These are phyloP conservation scores for Akanthomyces dipterigenus DNA, from an alignment of 2,329 filamentous ascomycete genomes.

Conservation along the genomic window DNA sequence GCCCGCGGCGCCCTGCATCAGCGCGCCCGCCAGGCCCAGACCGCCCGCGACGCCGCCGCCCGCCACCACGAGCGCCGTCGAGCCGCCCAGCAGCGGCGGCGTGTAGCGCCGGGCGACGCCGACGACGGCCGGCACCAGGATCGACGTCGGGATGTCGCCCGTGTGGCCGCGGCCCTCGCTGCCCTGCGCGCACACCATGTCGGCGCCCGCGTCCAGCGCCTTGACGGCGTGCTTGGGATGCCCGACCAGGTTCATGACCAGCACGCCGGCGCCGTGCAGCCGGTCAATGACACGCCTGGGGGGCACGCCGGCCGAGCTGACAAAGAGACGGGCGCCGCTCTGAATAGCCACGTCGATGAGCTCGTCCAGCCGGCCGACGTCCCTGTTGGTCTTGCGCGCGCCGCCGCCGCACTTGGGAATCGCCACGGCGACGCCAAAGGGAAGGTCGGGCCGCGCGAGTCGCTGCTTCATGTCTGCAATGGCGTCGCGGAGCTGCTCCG, in stretches of 20 bases:
- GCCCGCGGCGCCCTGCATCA: conserved; percentile 82
- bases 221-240: conserved; percentile 87
- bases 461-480: conserved; percentile 78
- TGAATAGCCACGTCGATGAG: conserved; percentile 80
- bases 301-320: conserved; percentile 82
- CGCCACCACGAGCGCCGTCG: conserved; percentile 71
- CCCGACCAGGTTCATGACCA: conserved; percentile 98
- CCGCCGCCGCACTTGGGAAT: conserved; percentile 79
- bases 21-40: conserved; percentile 65
- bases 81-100: conserved; percentile 61
- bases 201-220: conserved; percentile 77
- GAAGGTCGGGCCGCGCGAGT: conserved; percentile 58
- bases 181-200: conserved; percentile 87
- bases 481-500: conserved; percentile 67
- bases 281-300: conserved; percentile 64
- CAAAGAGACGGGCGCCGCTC: conserved; percentile 76
- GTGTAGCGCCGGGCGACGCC: conserved; percentile 70
- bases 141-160: conserved; percentile 76
- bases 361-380: conserved; percentile 87
- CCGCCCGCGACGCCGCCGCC: conserved; percentile 85
- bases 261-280: conserved; percentile 70
- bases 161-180: conserved; percentile 95
- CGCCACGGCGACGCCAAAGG: conserved; percentile 87
- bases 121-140: conserved; percentile 79
- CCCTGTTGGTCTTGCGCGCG: conserved; percentile 87